These are phyloP conservation scores for Curvularia lunata DNA, from an alignment of 2,329 filamentous ascomycete genomes.

Conservation along the genomic window DNA sequence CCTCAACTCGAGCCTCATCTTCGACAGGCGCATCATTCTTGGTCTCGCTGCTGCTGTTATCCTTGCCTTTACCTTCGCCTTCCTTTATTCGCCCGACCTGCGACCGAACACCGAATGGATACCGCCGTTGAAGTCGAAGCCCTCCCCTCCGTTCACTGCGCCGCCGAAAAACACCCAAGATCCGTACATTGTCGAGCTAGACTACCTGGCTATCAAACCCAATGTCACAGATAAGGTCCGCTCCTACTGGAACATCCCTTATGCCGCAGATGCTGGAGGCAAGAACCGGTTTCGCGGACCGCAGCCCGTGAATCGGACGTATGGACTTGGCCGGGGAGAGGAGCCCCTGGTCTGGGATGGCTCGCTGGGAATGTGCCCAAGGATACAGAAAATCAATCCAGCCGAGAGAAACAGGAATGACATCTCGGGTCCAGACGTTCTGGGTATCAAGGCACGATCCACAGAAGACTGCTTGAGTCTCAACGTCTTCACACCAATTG, in stretches of 20 bases:
- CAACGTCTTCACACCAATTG: slow-evolving; percentile 43
- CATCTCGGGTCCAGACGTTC: slow-evolving; percentile 33
- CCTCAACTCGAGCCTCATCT: slow-evolving; percentile 36
- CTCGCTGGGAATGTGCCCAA: slow-evolving; percentile 42
- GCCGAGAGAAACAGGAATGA: slow-evolving; percentile 35
- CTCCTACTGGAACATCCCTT: slow-evolving; percentile 45
- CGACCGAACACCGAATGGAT: slow-evolving; percentile 36
- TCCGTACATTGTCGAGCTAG: slow-evolving; percentile 39
- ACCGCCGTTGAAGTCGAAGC: slow-evolving; percentile 31
- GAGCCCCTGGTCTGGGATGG: slow-evolving; percentile 39
- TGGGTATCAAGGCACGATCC: slow-evolving; percentile 33
- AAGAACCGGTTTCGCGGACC: slow-evolving; percentile 42
- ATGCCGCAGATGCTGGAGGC: slow-evolving; percentile 38
- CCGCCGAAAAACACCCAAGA: slow-evolving; percentile 35
- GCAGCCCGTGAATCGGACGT: slow-evolving; percentile 38
- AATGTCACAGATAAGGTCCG: slow-evolving; percentile 37
- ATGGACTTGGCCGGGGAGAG: slow-evolving; percentile 29
- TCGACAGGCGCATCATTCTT: slow-evolving; percentile 35
- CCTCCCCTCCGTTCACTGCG: slow-evolving; percentile 28
- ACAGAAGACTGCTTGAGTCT: slow-evolving; percentile 54
- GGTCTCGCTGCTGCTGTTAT: slow-evolving; percentile 30
- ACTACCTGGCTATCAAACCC: slow-evolving; percentile 41
- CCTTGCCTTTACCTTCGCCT: slow-evolving; percentile 34
- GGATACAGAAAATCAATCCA: slow-evolving; percentile 43
- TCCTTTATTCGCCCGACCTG: slow-evolving; percentile 36